Base-by-base conservation (phyloP, 495 filamentous ascomycete genomes). In the Neurospora sp. region DNA sequence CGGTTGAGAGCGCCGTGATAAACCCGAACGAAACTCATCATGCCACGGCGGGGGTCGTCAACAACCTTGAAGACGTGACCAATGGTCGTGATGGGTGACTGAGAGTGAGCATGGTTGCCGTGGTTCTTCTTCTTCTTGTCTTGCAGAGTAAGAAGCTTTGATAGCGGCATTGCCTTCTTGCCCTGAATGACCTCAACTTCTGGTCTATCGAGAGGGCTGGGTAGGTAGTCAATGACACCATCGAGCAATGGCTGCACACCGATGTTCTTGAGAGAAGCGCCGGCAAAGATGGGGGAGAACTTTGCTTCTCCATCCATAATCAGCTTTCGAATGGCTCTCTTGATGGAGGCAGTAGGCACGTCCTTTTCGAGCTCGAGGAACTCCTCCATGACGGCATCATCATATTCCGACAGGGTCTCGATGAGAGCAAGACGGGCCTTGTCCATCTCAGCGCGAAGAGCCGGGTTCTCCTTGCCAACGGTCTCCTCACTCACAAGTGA, bases 21-120 rank as follows among this genome's bases (percentile, higher is more conserved):
- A 20, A 98, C 93, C 16, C 96, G 89, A 6, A 98, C 89, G 77
- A 95, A 99, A 72, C 96, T 93, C 73, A 99, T 87, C 22, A 96
- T 91, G 10, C 96, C 96, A 14, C 93, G 90, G 68, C 90, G 89
- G 14, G 91, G 82, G 76, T 98, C 95, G 75, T 96, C 91, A 74
- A 97, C 93, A 12, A 98, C 96, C 80, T 99, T 99, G 87, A 99
- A 99, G 16, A 97, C 96, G 40, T 97, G 84, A 3, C 92, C 94
- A 74, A 95, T 92, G 53, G 90, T 89, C 71, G 90, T 87, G 18
- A 97, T 81, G 31, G 88, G 80, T 3, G 81, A 76, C 65, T 85
- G 80, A 14, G 72, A 81, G 78, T 69, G 86, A 27, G 53, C 53
- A 80, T 42, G 83, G 75, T 59, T 82, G 71, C 69, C 72, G 61